Base-by-base conservation (phyloP, 768 basidiomycete genomes). In the Serpula lacrymans region DNA sequence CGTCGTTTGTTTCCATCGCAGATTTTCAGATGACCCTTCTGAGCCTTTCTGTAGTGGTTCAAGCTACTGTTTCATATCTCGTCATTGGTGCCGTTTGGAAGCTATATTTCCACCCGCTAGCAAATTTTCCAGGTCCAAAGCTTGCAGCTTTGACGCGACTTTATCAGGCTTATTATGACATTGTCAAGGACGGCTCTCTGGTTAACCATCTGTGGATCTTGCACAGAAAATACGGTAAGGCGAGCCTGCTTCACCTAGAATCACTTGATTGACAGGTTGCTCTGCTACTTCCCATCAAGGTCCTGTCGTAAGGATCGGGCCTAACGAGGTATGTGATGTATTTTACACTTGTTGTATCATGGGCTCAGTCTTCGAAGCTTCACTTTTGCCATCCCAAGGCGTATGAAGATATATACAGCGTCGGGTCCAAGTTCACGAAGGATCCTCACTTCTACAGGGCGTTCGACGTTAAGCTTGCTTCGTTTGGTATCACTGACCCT, bases 361-460 rank as follows among this genome's bases (percentile, higher is more conserved):
- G 17, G 26, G 29, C n/a, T 13, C 10, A 5, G 7, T 37, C 24
- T 32, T 17, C 39, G 1, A 22, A 71, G 71, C 61, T 73, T 36
- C 69, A 70, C 39, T 73, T 73, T 54, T 63, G 60, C 34, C 59
- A 67, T 40, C 66, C 68, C 12, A 47, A 53, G 6, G 68, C 61
- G 5, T 69, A 69, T 41, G 53, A 54, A 21, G 69, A 69, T 13
- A 70, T 72, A 16, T 70, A 72, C 48, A 46, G 39, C 20, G n/a
- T 29, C 17, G 62, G 63, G 14, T 54, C 57, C 4, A 58, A 58
- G 37, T 65, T 67, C 46, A 55, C 57, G 7, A 71, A 71, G 41
- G 59, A 69, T 20, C 47, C 52, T 0, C 49, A 51, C 12, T 52
- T 71, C 47, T 71, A 71, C 33, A 49, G 50, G 8, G 65, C 62